Evolutionary conservation across 495 filamentous ascomycete genomes (phyloP).

Genomic region (Pseudevernia furfuracea): DNA sequence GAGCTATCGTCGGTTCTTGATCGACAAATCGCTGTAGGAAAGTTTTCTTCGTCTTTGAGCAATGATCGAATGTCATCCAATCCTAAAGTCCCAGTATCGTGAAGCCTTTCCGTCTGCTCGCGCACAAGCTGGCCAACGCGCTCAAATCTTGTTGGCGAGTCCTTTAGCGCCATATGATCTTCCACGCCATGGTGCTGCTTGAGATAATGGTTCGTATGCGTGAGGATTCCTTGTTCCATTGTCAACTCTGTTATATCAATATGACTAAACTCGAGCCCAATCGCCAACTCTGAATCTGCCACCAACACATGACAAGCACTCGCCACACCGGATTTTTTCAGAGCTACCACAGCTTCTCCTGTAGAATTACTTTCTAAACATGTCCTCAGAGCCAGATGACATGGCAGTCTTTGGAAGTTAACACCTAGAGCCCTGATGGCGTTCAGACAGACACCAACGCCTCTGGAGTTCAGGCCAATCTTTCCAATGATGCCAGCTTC

Average conservation of each 20-base stretch:
- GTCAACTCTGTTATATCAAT: slow-evolving; percentile 44
- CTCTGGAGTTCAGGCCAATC: slow-evolving; percentile 56
- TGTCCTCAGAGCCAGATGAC: slow-evolving; percentile 55
- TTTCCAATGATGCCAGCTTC: slow-evolving; percentile 68
- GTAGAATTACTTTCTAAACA: slow-evolving; percentile 50
- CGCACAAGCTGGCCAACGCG: slow-evolving; percentile 39
- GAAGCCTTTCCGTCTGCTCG: slow-evolving; percentile 29
- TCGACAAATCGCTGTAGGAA: slow-evolving; percentile 20
- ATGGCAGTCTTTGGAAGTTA: slow-evolving; percentile 47
- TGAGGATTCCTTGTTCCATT: slow-evolving; percentile 39
- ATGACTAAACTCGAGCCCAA: slow-evolving; percentile 54
- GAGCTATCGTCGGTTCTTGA: slow-evolving; percentile 13
- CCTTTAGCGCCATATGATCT: slow-evolving; percentile 47
- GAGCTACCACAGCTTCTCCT: slow-evolving; percentile 40
- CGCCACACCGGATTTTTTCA: slow-evolving; percentile 50
- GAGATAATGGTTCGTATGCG: slow-evolving; percentile 59
- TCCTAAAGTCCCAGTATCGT: slow-evolving; percentile 18
- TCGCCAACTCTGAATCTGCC: slow-evolving; percentile 44
- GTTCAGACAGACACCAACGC: slow-evolving; percentile 61
- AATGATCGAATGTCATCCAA: slow-evolving; percentile 9
- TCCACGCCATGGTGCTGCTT: slow-evolving; percentile 38
- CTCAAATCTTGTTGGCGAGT: slow-evolving; percentile 44
- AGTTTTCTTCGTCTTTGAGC: slow-evolving; percentile 20
- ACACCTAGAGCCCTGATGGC: slow-evolving; percentile 55
- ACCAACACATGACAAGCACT: slow-evolving; percentile 56